Evolutionary conservation across 345 rosid species (phyloP), one percentile per base, ranked within the genome.

Genomic region (Hypericum androsaemum): DNA sequence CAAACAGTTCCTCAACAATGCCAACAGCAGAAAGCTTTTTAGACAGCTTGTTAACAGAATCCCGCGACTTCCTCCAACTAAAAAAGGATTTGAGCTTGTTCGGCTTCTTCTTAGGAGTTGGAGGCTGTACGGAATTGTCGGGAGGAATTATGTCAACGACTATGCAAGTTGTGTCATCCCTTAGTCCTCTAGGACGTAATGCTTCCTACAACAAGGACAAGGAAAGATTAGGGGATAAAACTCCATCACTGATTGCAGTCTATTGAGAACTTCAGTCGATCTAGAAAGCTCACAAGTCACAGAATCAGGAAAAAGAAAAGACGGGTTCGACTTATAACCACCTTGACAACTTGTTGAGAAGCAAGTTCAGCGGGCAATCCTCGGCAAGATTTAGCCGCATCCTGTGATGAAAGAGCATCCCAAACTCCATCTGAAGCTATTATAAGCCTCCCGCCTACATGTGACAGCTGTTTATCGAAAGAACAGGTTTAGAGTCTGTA

Each of bases 391-490:
- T 79, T 75, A 28, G 94, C 94, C 1, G 90, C 81, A 50, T 42
- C 69, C 54, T 86, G 84, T 7, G 97, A 86, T 40, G 95, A 74
- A 39, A 89, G 72, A 41, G 90, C 83, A 35, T 89, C 95, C 97
- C 95, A 83, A 57, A 89, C 80, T 37, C 97, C 95, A 77, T 89
- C 97, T 6, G 95, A 86, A 52, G 97, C 95, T 7, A 89, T 77
- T 47, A 86, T 77, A 58, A 89, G 97, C 64, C 97, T 80, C 35
- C 97, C 95, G 0, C 97, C 97, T 5, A 74, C 79, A 22, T 70
- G 77, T 61, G 95, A 83, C 43, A 89, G 73, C 97, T 89, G 65
- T 56, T 37, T 0, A 64, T 3, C 52, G 47, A 52, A 22, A 6
- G 37, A 37, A 39, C 37, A 66, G 46, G 42, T 54, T 72, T 48